phyloP scores from a whole-genome alignment of 179 eudicot species.

The Actinidia chinensis region DNA sequence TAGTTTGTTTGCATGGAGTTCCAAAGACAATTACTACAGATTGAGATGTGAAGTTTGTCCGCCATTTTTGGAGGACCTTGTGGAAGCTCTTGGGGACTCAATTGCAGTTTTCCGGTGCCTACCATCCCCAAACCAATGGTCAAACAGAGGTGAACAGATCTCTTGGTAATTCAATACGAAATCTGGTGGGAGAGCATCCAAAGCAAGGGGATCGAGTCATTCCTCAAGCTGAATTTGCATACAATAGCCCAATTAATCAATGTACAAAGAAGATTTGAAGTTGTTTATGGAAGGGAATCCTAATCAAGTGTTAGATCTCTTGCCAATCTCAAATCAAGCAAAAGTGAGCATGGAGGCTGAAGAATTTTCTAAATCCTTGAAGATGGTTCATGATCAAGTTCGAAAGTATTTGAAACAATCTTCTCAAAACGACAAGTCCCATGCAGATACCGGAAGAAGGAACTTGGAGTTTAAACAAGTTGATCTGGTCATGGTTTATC shows the following conservation, averaged over 20 bases:
- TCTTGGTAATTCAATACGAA: background rate
- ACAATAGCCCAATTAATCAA: background rate
- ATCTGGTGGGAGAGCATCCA: background rate
- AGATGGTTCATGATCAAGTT: background rate
- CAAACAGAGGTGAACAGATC: background rate
- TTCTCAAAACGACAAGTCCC: background rate
- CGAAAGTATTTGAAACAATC: background rate
- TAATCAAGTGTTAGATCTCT: background rate
- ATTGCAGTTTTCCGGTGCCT: background rate
- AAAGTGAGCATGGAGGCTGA: background rate
- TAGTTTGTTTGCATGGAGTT: background rate
- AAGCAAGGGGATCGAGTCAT: background rate
- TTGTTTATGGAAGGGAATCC: background rate
- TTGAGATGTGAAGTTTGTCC: background rate
- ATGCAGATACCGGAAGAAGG: background rate
- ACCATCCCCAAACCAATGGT: background rate
- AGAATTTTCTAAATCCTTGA: background rate
- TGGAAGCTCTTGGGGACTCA: background rate
- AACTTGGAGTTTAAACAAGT: background rate
- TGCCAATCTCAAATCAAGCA: background rate
- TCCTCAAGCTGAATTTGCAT: background rate
- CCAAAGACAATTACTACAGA: background rate
- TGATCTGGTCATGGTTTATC: background rate
- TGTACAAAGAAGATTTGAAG: background rate
- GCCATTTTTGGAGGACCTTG: slow-evolving; percentile 3